Conservation (phyloP, 345 rosid genomes). For the Viola odorata region DNA sequence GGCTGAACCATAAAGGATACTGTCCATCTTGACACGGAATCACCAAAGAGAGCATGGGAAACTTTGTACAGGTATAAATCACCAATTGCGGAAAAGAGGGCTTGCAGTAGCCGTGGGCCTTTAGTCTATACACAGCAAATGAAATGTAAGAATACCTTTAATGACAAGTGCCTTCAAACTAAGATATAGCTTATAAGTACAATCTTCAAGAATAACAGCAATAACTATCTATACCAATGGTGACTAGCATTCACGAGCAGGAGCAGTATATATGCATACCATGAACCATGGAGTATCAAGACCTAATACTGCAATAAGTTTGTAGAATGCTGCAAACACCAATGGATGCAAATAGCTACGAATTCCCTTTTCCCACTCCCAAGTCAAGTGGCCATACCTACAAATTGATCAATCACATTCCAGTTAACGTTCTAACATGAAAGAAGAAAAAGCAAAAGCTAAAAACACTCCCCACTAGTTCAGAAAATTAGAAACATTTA, state of each 20-base stretch:
- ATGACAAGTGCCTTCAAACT: too few species aligned
- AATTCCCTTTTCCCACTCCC: conserved; percentile 92
- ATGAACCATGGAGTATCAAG: conserved; percentile 34
- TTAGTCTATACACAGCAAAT: conserved; percentile 41
- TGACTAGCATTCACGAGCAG: not conserved
- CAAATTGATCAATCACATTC: conserved; percentile 10
- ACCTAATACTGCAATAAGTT: conserved; percentile 52
- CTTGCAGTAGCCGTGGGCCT: conserved; percentile 72
- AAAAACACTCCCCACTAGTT: not conserved
- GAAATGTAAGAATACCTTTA: not conserved
- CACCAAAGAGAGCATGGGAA: conserved; percentile 47
- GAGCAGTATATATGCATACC: conserved; percentile 34
- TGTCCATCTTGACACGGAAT: conserved; percentile 61
- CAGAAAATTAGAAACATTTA: too few species aligned
- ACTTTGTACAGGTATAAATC: conserved; percentile 79
- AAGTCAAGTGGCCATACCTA: conserved; percentile 90
- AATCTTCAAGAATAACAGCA: not conserved
- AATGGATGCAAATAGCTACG: conserved; percentile 90
- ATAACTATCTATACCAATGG: too few species aligned
- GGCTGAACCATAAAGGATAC: conserved; percentile 51
- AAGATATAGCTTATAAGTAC: not conserved
- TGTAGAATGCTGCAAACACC: conserved; percentile 55
- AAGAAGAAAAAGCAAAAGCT: not conserved
- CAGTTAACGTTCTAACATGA: not conserved
- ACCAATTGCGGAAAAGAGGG: conserved; percentile 78